These are phyloP conservation scores for Moricandia moricandioides DNA, from an alignment of 345 rosid genomes.

Conservation along the genomic window DNA sequence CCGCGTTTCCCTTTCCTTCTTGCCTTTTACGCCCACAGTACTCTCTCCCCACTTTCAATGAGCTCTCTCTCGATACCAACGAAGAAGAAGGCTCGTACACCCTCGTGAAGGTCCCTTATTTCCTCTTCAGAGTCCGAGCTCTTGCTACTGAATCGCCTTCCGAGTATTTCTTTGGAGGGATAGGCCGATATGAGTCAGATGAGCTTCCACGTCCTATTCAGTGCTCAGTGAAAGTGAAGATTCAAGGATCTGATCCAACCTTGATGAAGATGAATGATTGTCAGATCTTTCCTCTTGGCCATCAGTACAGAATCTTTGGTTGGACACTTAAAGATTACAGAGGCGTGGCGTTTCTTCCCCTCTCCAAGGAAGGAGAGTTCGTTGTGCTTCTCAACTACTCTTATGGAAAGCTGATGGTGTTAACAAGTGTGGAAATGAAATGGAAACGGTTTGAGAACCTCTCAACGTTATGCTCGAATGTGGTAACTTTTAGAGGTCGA, in stretches of 20 bases:
- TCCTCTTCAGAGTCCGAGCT: neutral
- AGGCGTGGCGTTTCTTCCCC: neutral
- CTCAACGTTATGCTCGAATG: neutral
- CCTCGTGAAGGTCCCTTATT: constrained; percentile 2
- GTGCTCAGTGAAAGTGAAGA: constrained; percentile 8
- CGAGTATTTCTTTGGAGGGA: neutral
- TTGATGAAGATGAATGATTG: neutral
- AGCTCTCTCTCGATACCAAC: neutral
- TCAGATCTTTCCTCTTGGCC: neutral
- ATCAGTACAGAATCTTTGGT: neutral
- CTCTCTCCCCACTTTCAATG: neutral
- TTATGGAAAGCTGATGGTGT: neutral
- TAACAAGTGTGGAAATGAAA: neutral
- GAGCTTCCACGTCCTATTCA: constrained; percentile 1
- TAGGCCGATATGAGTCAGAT: neutral
- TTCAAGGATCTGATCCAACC: neutral
- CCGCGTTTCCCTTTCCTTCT: neutral
- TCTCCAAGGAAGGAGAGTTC: neutral
- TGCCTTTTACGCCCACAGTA: neutral
- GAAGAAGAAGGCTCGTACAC: neutral
- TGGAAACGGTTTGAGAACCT: neutral
- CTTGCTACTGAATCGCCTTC: neutral
- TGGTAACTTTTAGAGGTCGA: neutral
- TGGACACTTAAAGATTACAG: neutral
- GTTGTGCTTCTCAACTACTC: neutral